These are phyloP conservation scores for Plasmodium ovale DNA, from an alignment of 169 alveolate genomes.

Conservation along the genomic window DNA sequence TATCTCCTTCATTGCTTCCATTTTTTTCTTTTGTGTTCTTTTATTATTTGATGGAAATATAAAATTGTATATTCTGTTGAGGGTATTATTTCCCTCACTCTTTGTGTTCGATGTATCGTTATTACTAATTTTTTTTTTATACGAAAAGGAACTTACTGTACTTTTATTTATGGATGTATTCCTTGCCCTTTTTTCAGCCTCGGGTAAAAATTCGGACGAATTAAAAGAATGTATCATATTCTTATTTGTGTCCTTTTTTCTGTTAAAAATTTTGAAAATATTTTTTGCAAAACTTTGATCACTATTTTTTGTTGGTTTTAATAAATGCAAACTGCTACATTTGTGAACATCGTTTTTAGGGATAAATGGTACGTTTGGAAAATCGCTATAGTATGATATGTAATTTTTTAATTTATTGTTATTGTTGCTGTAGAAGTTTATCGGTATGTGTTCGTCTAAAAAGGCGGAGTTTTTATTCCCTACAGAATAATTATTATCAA, in stretches of 20 bases:
- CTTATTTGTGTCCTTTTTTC: conserved; percentile 34
- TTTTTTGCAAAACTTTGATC: conserved; percentile 5
- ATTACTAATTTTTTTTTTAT: neutral
- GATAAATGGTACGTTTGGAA: conserved; percentile 11
- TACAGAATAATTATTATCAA: conserved; percentile 12
- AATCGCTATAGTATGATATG: neutral
- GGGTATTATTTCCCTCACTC: conserved; percentile 30
- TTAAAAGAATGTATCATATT: conserved; percentile 19
- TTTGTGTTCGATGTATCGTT: conserved; percentile 24
- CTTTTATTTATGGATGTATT: conserved; percentile 19
- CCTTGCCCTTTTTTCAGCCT: conserved; percentile 17
- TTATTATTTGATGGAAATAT: conserved; percentile 36
- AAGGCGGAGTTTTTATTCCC: neutral
- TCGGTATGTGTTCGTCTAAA: neutral
- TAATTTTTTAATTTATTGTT: conserved; percentile 4
- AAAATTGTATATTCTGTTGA: conserved; percentile 48
- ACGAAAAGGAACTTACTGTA: conserved; percentile 2
- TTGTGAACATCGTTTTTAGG: conserved; percentile 14
- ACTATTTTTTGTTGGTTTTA: conserved; percentile 1
- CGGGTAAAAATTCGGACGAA: conserved; percentile 30
- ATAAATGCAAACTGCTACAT: neutral
- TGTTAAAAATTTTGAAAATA: conserved; percentile 17
- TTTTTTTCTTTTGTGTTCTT: conserved; percentile 11
- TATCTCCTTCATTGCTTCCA: neutral
- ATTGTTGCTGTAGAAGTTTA: conserved; percentile 19